Base-by-base conservation (phyloP, 2,329 filamentous ascomycete genomes). In the Gyromitra esculenta region DNA sequence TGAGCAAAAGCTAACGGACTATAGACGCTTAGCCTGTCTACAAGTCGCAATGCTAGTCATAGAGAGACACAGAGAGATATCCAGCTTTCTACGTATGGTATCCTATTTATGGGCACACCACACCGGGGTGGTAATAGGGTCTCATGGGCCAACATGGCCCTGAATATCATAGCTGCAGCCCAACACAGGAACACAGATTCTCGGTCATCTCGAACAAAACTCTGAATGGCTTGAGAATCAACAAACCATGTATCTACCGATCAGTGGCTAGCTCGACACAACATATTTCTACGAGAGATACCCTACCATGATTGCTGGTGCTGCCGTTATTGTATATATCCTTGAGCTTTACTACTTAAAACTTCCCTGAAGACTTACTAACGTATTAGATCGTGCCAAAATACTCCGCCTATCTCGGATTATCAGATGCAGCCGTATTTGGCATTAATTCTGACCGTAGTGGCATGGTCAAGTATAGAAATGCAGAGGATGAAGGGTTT, bases 101-200 rank as follows among this genome's bases (percentile, higher is more conserved):
- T 76, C 37, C 50, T 76, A 0, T 76, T 76, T 35, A 70, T 76
- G 60, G 73, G 67, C 37, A 76, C 73, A 3, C 73, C 73, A 9
- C 73, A 76, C 13, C 4, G 35, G 13, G 73, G 73, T 3, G 57
- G 50, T 35, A 57, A 45, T 4, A 67, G 31, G 5, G 63, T 41
- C 13, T 21, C 37, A 13, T 59, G 25, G 41, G 73, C 39, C 5
- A 73, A 50, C 5, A 13, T 68, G 2, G 45, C 37, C 1, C 11
- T 60, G 5, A 50, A 69, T 50, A 3, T 74, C 5, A 31, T 37
- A 5, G 68, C 71, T 13, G 31, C 52, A 3, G 25, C 62, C 11
- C n/a, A 0, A 1, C 13, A 66, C 15, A 74, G 63, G 1, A 69
- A 74, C 0, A 1, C 25, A 2, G 56, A 21, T 45, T 54, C 41